Conservation (phyloP, 2,329 filamentous ascomycete genomes). For the Zelopaecilomyces penicillatus region DNA sequence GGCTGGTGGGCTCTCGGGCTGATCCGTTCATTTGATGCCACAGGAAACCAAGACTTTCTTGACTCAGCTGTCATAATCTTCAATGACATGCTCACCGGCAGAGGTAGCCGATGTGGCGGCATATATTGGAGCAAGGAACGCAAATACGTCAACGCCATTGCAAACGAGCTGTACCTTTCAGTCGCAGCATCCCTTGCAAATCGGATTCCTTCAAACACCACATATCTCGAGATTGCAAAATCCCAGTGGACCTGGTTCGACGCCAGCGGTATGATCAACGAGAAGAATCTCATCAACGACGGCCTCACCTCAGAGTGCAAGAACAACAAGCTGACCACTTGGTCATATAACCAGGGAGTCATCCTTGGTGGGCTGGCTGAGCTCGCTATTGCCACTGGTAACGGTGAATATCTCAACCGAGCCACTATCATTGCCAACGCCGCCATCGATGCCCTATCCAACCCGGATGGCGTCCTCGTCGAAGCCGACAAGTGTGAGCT, state of each 20-base stretch:
- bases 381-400: conserved; percentile 35
- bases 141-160: conserved; percentile 45
- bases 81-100: conserved; percentile 45
- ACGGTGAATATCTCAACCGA: conserved; percentile 31
- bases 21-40: conserved; percentile 49
- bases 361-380: conserved; percentile 48
- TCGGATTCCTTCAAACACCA: conserved; percentile 30
- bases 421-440: conserved; percentile 44
- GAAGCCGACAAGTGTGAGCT: conserved; percentile 29
- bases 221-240: conserved; percentile 41
- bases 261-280: conserved; percentile 43
- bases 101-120: conserved; percentile 39
- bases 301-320: conserved; percentile 39
- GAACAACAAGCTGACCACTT: conserved; percentile 43
- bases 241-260: conserved; percentile 46
- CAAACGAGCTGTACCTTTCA: conserved; percentile 50
- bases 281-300: conserved; percentile 43
- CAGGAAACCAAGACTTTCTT: conserved; percentile 43
- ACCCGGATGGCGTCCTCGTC: conserved; percentile 37
- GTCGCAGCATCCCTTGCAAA: conserved; percentile 46
- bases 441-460: conserved; percentile 37
- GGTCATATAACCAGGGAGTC: conserved; percentile 52
- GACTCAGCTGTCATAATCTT: conserved; percentile 45
- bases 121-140: conserved; percentile 49
- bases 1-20: conserved; percentile 57